Evolutionary conservation across 768 basidiomycete species (phyloP), one percentile per base, ranked within the genome.

Genomic region (Solioccasus polychromus): DNA sequence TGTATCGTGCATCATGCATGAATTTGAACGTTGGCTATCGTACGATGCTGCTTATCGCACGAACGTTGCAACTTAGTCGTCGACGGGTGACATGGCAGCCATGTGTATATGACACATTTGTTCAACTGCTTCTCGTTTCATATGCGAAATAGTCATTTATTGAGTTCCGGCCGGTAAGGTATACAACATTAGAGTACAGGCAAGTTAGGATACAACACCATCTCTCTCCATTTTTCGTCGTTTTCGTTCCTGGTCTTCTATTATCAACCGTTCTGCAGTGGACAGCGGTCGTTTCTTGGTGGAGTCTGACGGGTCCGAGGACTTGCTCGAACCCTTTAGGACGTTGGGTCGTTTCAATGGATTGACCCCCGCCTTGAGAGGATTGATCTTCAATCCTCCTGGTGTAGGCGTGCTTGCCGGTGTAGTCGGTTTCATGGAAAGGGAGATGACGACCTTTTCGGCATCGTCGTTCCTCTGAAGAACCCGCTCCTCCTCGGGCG

Each of bases 191-290:
- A 41, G 35, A 18, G 29, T 44, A 39, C 42, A 42, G 26, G 12
- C 12, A 39, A 22, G 28, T 52, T 56, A 62, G 19, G 41, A 32
- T 44, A 26, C 47, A 48, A 45, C 42, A 22, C 45, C 55, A 31
- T 74, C 74, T 32, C 74, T 60, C 53, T 87, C 88, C 81, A 88
- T 84, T 52, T 80, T 71, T 53, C 91, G 73, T 63, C 83, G 76
- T 67, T 95, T 94, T 61, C 92, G 76, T 65, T 92, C 91, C 68
- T 89, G 88, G 23, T 96, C 92, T 71, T 97, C 95, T 47, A 83
- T 54, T 49, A 96, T 94, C 47, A 98, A 67, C 51, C 78, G 74
- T 66, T 97, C 94, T 14, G 88, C 88, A 20, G 88, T 89, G 55
- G 83, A 82, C 77, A 93, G 80, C 5, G 77, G 57, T 31, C 83